Percentiles rank a stretch among this genome's conserved stretches.
Evolutionary conservation across 1,284 basidiomycete genomes (phyloP).

Genomic region (Vanrija pseudolonga): DNA sequence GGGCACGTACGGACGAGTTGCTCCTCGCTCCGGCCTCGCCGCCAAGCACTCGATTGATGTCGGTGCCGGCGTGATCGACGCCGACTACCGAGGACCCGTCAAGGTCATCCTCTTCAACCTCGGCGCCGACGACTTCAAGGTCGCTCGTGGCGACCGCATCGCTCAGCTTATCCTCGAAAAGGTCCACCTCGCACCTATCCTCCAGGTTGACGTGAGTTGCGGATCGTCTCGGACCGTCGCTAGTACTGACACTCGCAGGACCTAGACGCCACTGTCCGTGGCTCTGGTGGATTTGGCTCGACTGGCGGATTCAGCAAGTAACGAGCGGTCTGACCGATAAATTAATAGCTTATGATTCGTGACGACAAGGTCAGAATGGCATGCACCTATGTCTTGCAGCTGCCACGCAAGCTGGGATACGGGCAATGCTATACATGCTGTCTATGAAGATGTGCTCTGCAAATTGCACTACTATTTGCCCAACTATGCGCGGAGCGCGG

Average conservation of each 20-base stretch:
- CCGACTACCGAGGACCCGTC: constrained; percentile 88
- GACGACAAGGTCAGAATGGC: too few relatives aligned
- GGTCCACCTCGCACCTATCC: constrained; percentile 77
- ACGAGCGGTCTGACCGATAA: too few relatives aligned
- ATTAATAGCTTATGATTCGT: too few relatives aligned
- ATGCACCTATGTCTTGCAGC: too few relatives aligned
- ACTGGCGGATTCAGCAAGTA: constrained; percentile 60
- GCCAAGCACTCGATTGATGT: constrained; percentile 96
- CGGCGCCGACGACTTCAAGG: constrained; percentile 81
- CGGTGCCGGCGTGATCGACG: constrained; percentile 93
- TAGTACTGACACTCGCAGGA: constrained; percentile 48
- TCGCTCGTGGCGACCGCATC: constrained; percentile 84
- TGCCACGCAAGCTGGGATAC: too few relatives aligned
- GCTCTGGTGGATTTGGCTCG: constrained; percentile 87
- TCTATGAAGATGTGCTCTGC: too few relatives aligned
- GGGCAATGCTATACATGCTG: too few relatives aligned
- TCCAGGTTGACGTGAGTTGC: constrained; percentile 68
- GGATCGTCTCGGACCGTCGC: not conserved
- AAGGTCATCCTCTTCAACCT: constrained; percentile 95
- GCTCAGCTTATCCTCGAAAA: constrained; percentile 92
- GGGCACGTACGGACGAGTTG: constrained; percentile 93
- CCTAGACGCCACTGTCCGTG: constrained; percentile 77
- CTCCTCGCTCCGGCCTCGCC: constrained; percentile 91
- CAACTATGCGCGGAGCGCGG: constrained; percentile 49
- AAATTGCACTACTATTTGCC: too few relatives aligned